These are phyloP conservation scores for Plectranthus barbatus DNA, from an alignment of 257 asterid genomes.

Conservation along the genomic window DNA sequence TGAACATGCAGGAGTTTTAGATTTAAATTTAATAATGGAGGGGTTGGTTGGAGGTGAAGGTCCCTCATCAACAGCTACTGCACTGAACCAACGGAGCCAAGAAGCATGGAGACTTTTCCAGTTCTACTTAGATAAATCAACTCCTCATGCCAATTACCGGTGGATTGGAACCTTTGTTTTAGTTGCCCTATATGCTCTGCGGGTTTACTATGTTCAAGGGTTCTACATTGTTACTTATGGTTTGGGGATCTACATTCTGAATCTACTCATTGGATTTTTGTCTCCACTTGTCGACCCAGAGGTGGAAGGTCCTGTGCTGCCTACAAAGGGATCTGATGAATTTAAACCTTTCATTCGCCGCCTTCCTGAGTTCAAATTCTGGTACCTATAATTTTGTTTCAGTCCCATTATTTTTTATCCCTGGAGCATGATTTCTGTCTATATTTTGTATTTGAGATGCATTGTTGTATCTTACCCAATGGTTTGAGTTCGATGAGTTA, in stretches of 20 bases:
- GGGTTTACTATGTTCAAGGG: constrained; percentile 70
- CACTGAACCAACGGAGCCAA: constrained; percentile 64
- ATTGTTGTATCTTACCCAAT: background rate
- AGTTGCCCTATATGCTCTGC: constrained; percentile 56
- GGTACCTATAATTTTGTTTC: constrained; percentile 32
- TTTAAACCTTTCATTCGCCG: constrained; percentile 96
- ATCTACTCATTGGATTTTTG: constrained; percentile 80
- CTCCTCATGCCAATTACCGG: constrained; percentile 68
- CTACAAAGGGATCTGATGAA: constrained; percentile 94
- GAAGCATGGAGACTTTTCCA: constrained; percentile 65
- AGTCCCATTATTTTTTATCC: background rate
- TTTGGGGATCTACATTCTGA: constrained; percentile 79
- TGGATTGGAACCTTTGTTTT: constrained; percentile 70
- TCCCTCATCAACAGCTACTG: constrained; percentile 55
- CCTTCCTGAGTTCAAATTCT: constrained; percentile 93
- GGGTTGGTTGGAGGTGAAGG: constrained; percentile 42
- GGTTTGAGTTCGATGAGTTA: no score
- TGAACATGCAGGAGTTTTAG: constrained; percentile 12
- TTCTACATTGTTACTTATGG: constrained; percentile 85
- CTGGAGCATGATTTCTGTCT: background rate
- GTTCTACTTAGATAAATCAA: constrained; percentile 74
- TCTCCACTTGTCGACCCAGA: constrained; percentile 97
- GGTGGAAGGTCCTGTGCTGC: constrained; percentile 75
- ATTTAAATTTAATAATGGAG: constrained; percentile 30
- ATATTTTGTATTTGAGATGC: background rate